Evolutionary conservation across 2,329 filamentous ascomycete species (phyloP), one percentile per base, ranked within the genome.

Genomic region (Aaosphaeria arxii): DNA sequence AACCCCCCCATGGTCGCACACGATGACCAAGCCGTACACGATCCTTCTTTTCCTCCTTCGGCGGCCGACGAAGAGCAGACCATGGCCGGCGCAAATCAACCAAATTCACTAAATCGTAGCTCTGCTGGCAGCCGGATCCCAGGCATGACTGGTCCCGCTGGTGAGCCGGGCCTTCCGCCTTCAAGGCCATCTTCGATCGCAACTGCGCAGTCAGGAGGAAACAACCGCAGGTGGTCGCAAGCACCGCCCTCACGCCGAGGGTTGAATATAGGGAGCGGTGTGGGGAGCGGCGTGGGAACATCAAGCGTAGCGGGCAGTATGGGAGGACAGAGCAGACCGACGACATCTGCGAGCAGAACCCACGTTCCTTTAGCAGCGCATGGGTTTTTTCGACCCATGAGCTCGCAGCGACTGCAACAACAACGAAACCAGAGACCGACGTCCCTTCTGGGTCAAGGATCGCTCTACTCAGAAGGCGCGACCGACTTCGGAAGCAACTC

Each of bases 361-460:
- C 94, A 99, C 76, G 91, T 95, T 17, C 91, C 94, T 1, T 76
- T 99, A 45, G 87, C 90, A 3, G 91, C 90, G 11, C 88, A 92
- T 63, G 92, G 89, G 46, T 97, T 99, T 74, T 96, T 95, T 66
- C 87, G 87, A 24, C 94, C 94, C 36, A 95, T 99, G 90, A 97
- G 91, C 73, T 95, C 92, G 28, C 91, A 96, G 69, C 87, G 90
- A 67, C 77, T 97, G 44, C 92, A 97, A 72, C 91, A 91, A 46
- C 94, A 97, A 71, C 81, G 92, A 68, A 85, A 86, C 54, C 82
- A 77, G 57, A 76, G 76, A 42, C 78, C 76, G 35, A 71, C 63
- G 30, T 70, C 67, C 28, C 52, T 68, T 13, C 62, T 69, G 39
- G 69, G 64, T 44, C 64, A 64, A 28, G 53, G 54, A 44, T 66